phyloP scores from a whole-genome alignment of 1,284 basidiomycete species.

The Ganoderma lingzhi region DNA sequence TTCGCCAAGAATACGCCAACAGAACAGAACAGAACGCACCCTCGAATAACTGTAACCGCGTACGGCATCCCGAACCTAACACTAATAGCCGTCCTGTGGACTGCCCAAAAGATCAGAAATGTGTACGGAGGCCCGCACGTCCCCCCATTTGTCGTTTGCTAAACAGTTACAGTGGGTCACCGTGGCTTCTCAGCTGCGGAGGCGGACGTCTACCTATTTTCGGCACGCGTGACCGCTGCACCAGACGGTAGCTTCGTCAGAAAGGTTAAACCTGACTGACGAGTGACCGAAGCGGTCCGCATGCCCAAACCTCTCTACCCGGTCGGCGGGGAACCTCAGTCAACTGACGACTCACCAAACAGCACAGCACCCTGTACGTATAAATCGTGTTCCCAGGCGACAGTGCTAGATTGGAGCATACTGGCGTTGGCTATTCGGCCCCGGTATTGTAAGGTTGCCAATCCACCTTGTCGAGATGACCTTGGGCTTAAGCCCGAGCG shows the following conservation, averaged over 20 bases:
- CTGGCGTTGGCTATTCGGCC: neutral
- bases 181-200: neutral
- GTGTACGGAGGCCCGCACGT: neutral
- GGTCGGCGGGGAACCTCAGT: neutral
- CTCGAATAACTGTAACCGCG: neutral
- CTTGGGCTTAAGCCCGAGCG: neutral
- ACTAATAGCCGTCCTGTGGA: neutral
- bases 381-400: neutral
- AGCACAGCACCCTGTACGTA: neutral
- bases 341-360: constrained; percentile 3
- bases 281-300: neutral
- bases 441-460: neutral
- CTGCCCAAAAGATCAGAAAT: neutral
- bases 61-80: neutral
- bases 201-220: neutral
- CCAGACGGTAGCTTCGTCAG: neutral
- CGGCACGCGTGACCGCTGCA: neutral
- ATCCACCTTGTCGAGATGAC: neutral
- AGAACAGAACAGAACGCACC: neutral
- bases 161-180: neutral
- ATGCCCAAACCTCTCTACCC: neutral
- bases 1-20: neutral
- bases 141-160: neutral
- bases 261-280: neutral
- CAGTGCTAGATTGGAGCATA: neutral